These are phyloP conservation scores for Apiotrichum veenhuisii DNA, from an alignment of 1,284 basidiomycete genomes.

Conservation along the genomic window DNA sequence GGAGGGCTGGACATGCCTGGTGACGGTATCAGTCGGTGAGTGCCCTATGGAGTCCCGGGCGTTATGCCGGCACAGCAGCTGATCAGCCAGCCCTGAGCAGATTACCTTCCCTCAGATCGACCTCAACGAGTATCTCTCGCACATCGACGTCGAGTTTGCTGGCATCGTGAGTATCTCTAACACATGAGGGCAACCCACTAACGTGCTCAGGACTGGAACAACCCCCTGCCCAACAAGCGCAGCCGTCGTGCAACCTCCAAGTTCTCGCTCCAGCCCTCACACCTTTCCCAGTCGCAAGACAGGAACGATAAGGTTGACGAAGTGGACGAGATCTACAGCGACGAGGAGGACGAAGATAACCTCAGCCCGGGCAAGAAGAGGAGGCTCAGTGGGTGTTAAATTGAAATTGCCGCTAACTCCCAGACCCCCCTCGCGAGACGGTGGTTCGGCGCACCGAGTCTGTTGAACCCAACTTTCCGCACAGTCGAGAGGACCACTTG, in stretches of 20 bases:
- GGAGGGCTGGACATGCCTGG: slow-evolving; percentile 32
- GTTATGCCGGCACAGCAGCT: not conserved
- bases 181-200: not conserved
- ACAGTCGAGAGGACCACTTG: too few species aligned
- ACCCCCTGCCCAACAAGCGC: slow-evolving; percentile 22
- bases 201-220: slow-evolving; percentile 32
- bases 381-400: not conserved
- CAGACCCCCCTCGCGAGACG: too few species aligned
- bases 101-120: slow-evolving; percentile 37
- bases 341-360: not conserved
- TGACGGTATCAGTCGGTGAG: slow-evolving; percentile 35
- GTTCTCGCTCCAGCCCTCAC: slow-evolving; percentile 26
- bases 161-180: slow-evolving; percentile 37
- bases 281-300: slow-evolving; percentile 2
- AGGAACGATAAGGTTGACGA: not conserved
- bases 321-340: not conserved
- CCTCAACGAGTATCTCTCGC: slow-evolving; percentile 6
- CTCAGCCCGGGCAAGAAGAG: not conserved
- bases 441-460: too few species aligned
- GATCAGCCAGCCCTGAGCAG: slow-evolving; percentile 29
- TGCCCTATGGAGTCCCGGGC: not conserved
- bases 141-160: slow-evolving; percentile 24
- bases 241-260: slow-evolving; percentile 29
- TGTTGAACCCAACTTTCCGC: too few species aligned
- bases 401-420: too few species aligned